These are phyloP conservation scores for Harringtonia aguacate DNA, from an alignment of 2,329 filamentous ascomycete genomes.

Conservation along the genomic window DNA sequence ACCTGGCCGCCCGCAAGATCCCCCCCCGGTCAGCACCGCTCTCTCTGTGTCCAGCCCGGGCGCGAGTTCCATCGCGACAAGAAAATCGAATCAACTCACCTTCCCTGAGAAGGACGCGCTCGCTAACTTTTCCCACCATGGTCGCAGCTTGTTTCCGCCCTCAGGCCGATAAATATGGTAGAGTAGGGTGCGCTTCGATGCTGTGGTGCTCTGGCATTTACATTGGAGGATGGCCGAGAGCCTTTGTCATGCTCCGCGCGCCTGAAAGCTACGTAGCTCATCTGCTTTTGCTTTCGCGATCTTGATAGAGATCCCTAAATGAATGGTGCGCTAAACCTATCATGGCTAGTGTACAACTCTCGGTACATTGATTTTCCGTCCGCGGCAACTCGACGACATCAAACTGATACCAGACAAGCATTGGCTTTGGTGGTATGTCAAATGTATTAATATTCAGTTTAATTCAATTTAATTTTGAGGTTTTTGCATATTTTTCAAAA, in stretches of 20 bases:
- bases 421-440: too few species aligned
- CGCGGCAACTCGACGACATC: background rate
- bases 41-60: background rate
- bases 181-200: background rate
- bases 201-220: background rate
- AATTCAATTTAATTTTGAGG: too few species aligned
- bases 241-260: background rate
- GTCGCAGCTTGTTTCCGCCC: constrained; percentile 6
- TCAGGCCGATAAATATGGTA: background rate
- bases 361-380: background rate
- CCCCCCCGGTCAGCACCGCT: background rate
- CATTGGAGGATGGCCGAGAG: background rate
- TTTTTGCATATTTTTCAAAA: too few species aligned
- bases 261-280: background rate
- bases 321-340: background rate
- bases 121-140: constrained; percentile 56
- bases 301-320: constrained; percentile 2
- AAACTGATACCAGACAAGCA: background rate
- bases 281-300: constrained; percentile 5
- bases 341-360: background rate
- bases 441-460: too few species aligned
- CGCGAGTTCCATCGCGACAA: background rate
- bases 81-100: constrained; percentile 27
- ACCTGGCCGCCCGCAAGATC: constrained; percentile 47
- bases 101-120: constrained; percentile 52